Base-by-base conservation (phyloP, 2,329 filamentous ascomycete genomes). In the Xylaria sp. region DNA sequence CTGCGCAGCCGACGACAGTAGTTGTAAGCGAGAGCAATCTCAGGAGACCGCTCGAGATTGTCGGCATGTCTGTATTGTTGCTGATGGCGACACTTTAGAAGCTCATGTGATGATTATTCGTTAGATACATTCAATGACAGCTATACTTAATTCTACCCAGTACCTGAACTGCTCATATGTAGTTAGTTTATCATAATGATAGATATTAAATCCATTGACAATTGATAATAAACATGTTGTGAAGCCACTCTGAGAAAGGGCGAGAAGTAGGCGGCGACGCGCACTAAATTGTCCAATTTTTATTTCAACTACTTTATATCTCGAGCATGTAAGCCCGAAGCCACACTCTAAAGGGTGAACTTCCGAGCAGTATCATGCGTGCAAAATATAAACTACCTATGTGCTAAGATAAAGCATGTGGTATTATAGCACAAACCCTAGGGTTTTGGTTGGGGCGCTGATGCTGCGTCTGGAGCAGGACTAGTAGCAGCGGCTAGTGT, bases 401-500 rank as follows among this genome's bases (percentile, higher is more conserved):
- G 32, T 64, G 60, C 27, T 40, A 40, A 55, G 37, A 25, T 58
- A 58, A 54, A 53, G 27, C 54, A 58, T 27, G 29, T 50, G 58
- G 23, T 18, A 53, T 21, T 40, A 55, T 44, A 60, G 21, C 18
- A 60, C 18, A 6, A 47, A n/a, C 13, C 53, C 69, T 69, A 76
- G 35, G 70, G 63, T 60, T 75, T 75, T 12, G 74, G 70, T 51
- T 78, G 76, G 27, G 72, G 61, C n/a, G 73, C 65, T 18, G 73
- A 65, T 5, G 71, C 37, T 27, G 66, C 64, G 32, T 74, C 63
- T 5, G 70, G 71, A 12, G 65, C 69, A 57, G 73, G 76, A 21
- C 71, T 70, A 3, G 73, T 62, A 5, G 76, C 75, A 1, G 76
- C 74, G 27, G 76, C 76, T n/a, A 78, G 69, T 21, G 76, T 78